phyloP scores from a whole-genome alignment of 441 rosid genomes.

The Raphanus hybrid region DNA sequence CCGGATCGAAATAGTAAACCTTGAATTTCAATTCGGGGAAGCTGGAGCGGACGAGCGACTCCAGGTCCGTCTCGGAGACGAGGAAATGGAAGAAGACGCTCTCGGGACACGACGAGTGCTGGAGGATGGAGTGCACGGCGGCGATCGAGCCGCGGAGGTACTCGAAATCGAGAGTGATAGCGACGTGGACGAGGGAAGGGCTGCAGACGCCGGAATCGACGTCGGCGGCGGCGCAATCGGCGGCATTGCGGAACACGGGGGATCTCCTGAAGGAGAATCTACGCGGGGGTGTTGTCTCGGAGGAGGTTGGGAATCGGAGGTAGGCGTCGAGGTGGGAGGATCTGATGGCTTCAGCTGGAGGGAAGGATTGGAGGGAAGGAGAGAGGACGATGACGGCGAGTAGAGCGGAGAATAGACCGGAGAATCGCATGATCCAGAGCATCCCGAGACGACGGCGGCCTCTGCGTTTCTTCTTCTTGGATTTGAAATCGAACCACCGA shows the following conservation, averaged over 20 bases:
- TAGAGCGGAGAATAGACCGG: conserved; percentile 75
- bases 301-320: conserved; percentile 18
- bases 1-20: conserved; percentile 79
- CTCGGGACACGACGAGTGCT: conserved; percentile 73
- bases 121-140: conserved; percentile 80
- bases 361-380: conserved; percentile 75
- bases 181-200: conserved; percentile 44
- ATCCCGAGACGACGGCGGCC: conserved; percentile 49
- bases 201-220: conserved; percentile 31
- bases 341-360: conserved; percentile 87
- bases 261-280: conserved; percentile 64
- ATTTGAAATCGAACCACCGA: conserved; percentile 53
- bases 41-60: conserved; percentile 68
- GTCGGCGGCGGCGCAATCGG: conserved; percentile 49
- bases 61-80: conserved; percentile 63
- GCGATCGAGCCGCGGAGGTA: conserved; percentile 73
- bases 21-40: conserved; percentile 78
- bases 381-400: conserved; percentile 70
- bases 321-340: conserved; percentile 48
- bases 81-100: conserved; percentile 81
- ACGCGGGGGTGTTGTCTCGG: background rate
- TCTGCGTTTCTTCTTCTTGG: conserved; percentile 57
- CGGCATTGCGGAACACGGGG: conserved; percentile 72
- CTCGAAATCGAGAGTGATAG: conserved; percentile 44
- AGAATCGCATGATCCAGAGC: conserved; percentile 75